Evolutionary conservation across 208 protist genomes (phyloP), one percentile per base, ranked within the genome.

Genomic region (Crithidia expoeki): DNA sequence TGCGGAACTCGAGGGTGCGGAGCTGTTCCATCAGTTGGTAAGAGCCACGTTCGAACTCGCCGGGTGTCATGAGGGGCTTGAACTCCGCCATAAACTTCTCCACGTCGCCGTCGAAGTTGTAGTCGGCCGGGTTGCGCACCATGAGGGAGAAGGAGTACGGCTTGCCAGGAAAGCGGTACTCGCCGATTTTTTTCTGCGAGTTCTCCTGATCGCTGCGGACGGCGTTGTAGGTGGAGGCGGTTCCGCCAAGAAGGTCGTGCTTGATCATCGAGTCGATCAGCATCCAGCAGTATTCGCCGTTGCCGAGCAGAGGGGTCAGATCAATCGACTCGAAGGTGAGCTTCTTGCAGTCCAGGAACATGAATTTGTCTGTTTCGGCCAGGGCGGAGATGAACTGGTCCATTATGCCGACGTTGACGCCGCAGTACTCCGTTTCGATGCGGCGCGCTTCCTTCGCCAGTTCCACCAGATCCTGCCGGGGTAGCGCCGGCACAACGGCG

Each of bases 351-450:
- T 98, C 92, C 14, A 94, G 73, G 49, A 90, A 84, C 76, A 94
- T 86, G 68, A 89, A 94, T 67, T 82, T 84, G 76, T 85, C 79
- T 10, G 65, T 60, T 50, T 96, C 83, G 25, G 91, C 68, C 19
- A 97, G 80, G 51, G 73, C 88, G 4, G 89, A 89, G 58, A 81
- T 85, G 65, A 96, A 92, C 84, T 98, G 94, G 65, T 97, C 94
- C 94, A 97, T 97, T 76, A 98, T 96, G 63, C 94, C 94, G 62
- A 95, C 92, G 10, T 94, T 89, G 5, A 94, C 84, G 28, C 87
- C 84, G 40, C 86, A 93, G 74, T 83, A 98, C 38, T 89, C 74
- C 51, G 80, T 85, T 67, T 98, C 92, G 36, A 93, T 92, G 25
- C 80, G 74, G 53, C 92, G 88, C 3, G 74, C 89, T 68, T 88